phyloP scores from a whole-genome alignment of 139 green algal genomes.

The Coelastrella sp. region DNA sequence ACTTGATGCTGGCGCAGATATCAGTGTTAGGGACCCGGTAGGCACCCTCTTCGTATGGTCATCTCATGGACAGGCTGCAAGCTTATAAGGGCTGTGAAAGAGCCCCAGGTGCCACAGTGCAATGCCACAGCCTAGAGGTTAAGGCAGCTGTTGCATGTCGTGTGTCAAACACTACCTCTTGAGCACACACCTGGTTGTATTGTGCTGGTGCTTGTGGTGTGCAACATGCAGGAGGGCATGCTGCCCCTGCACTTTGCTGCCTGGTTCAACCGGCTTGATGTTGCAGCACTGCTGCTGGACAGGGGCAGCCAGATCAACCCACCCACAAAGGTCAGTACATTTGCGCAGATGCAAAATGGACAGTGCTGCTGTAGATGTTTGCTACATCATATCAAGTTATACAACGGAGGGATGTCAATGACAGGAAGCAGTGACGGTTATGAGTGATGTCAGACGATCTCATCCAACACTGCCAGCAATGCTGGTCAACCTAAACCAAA shows the following conservation, averaged over 20 bases:
- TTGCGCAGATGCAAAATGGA: background rate
- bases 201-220: background rate
- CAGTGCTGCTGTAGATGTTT: too few relatives aligned
- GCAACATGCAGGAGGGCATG: conserved; percentile 31
- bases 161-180: too few relatives aligned
- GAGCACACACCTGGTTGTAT: too few relatives aligned
- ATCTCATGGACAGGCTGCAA: background rate
- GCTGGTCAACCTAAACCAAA: too few relatives aligned
- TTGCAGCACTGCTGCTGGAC: conserved; percentile 39
- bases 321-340: background rate
- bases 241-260: conserved; percentile 44
- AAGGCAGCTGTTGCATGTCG: too few relatives aligned
- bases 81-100: too few relatives aligned
- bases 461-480: too few relatives aligned
- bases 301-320: conserved; percentile 16
- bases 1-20: background rate
- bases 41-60: background rate
- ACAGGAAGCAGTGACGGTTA: background rate
- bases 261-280: conserved; percentile 38
- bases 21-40: conserved; percentile 6
- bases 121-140: too few relatives aligned
- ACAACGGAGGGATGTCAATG: background rate
- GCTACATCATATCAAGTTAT: background rate
- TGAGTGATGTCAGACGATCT: too few relatives aligned
- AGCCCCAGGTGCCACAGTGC: too few relatives aligned